These are phyloP conservation scores for Calonectria naviculata DNA, from an alignment of 2,329 filamentous ascomycete species.

Conservation along the genomic window DNA sequence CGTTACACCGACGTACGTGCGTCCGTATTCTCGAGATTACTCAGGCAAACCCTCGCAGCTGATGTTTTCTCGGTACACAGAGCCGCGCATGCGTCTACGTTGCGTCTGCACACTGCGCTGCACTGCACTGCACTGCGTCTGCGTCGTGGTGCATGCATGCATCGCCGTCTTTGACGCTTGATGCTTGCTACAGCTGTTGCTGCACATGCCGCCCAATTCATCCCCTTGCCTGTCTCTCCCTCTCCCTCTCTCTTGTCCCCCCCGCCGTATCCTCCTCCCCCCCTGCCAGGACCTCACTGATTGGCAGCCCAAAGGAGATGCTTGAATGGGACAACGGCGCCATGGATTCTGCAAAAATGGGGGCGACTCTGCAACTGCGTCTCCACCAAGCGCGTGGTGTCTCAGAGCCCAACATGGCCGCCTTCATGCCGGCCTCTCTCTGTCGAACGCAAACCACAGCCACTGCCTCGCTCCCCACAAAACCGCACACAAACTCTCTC, in stretches of 20 bases:
- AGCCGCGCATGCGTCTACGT: neutral
- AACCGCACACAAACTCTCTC: neutral
- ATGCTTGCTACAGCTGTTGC: neutral
- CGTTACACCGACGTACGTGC: neutral
- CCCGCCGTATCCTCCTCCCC: neutral
- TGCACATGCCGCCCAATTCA: neutral
- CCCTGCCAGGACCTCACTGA: neutral
- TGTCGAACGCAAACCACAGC: slow-evolving; percentile 1
- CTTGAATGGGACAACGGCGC: neutral
- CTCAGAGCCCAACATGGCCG: slow-evolving; percentile 18
- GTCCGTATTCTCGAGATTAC: neutral
- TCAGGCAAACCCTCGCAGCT: too few relatives aligned
- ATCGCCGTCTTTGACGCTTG: neutral
- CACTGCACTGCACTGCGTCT: neutral
- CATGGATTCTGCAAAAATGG: slow-evolving; percentile 2
- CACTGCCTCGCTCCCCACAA: neutral
- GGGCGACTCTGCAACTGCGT: slow-evolving; percentile 1
- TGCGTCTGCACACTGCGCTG: neutral
- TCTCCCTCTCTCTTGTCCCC: too few relatives aligned
- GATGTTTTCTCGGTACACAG: neutral
- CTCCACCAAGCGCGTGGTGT: slow-evolving; percentile 35
- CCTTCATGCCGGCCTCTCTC: neutral
- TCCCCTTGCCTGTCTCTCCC: neutral
- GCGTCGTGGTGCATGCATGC: slow-evolving; percentile 1
- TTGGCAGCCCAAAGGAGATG: neutral